Percentiles rank a stretch among this genome's conserved stretches.
phyloP scores from a whole-genome alignment of 805 yeast species.

The Candida pseudofarinosa region DNA sequence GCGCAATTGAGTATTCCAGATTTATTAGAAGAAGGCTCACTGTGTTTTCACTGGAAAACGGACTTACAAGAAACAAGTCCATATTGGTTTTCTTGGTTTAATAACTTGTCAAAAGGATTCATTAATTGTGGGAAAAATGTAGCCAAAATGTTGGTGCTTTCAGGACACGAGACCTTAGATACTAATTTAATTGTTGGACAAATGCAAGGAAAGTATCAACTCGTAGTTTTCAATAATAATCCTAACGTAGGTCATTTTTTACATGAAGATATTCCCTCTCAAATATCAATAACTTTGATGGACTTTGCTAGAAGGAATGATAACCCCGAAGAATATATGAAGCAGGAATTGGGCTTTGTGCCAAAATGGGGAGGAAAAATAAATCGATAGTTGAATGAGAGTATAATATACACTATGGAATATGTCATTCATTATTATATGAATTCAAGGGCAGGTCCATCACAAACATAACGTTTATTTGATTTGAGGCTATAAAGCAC shows the following conservation, averaged over 20 bases:
- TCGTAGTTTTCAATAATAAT: conserved; percentile 65
- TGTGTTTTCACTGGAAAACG: conserved; percentile 53
- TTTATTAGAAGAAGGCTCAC: conserved; percentile 33
- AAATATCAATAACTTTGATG: conserved; percentile 53
- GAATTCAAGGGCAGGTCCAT: no score
- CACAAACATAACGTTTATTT: no score
- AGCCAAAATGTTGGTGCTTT: conserved; percentile 71
- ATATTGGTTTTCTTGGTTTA: conserved; percentile 86
- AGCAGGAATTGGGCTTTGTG: conserved; percentile 25
- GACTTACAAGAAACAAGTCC: conserved; percentile 57
- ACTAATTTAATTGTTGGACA: conserved; percentile 87
- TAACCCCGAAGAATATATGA: conserved; percentile 25
- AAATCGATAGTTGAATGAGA: conserved; percentile 13
- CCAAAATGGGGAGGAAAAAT: conserved; percentile 39
- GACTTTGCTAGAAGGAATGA: conserved; percentile 50
- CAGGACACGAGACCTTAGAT: conserved; percentile 88
- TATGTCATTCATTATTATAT: no score
- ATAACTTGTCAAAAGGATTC: conserved; percentile 53
- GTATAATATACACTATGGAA: no score
- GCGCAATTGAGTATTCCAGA: conserved; percentile 81
- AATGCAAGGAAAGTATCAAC: conserved; percentile 96
- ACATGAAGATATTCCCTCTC: conserved; percentile 85
- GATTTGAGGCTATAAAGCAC: no score
- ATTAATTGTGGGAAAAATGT: conserved; percentile 25
- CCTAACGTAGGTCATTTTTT: conserved; percentile 75